Conservation (phyloP, 805 yeast species). For the Debaryomyces castellii region DNA sequence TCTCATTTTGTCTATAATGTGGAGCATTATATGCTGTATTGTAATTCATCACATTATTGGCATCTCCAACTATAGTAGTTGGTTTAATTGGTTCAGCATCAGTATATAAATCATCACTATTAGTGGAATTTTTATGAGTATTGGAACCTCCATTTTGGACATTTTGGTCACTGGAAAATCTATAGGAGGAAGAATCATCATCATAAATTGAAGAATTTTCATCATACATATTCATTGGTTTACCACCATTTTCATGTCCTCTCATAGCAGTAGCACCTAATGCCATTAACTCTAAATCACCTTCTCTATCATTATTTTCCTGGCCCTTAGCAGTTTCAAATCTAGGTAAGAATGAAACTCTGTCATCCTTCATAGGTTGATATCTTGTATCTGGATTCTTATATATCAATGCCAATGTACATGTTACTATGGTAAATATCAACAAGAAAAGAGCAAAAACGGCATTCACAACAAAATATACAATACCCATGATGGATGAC, state of each 20-base stretch:
- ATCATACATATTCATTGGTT: conserved; percentile 20
- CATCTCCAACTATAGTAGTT: conserved; percentile 41
- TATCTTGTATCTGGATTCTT: conserved; percentile 94
- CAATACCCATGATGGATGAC: conserved; percentile 89
- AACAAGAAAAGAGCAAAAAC: conserved; percentile 78
- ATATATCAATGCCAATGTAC: conserved; percentile 78
- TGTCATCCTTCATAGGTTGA: conserved; percentile 94
- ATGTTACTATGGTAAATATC: conserved; percentile 83
- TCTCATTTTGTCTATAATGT: conserved; percentile 1
- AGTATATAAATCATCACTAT: conserved; percentile 14
- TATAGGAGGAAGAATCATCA: conserved; percentile 19
- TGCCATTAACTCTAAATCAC: conserved; percentile 66
- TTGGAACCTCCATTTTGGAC: background rate
- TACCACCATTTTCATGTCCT: conserved; percentile 49
- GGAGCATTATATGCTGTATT: conserved; percentile 15
- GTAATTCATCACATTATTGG: conserved; percentile 26
- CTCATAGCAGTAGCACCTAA: conserved; percentile 69
- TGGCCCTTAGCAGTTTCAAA: conserved; percentile 34
- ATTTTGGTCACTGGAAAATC: background rate
- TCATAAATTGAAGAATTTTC: conserved; percentile 34
- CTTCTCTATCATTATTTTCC: conserved; percentile 23
- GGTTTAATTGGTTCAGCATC: conserved; percentile 42
- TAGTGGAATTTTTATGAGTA: background rate
- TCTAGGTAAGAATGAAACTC: conserved; percentile 90
- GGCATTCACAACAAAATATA: conserved; percentile 87